phyloP scores from a whole-genome alignment of 129 eudicot genomes.

The Lonicera japonica region DNA sequence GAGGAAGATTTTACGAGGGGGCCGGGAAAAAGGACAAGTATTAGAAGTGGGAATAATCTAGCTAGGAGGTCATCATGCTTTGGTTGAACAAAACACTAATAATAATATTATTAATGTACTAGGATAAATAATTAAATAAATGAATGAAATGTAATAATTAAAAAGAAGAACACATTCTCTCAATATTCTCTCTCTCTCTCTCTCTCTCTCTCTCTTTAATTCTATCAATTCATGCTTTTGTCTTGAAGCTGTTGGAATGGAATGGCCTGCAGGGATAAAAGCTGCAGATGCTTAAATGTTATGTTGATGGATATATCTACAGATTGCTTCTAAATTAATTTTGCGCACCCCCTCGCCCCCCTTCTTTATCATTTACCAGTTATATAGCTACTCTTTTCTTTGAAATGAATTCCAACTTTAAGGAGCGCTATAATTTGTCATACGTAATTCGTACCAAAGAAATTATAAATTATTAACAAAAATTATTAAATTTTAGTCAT shows the following conservation, averaged over 20 bases:
- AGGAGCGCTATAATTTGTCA: too few species aligned
- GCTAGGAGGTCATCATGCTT: constrained; percentile 29
- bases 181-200: constrained; percentile 10
- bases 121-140: constrained; percentile 1
- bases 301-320: neutral
- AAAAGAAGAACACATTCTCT: constrained; percentile 26
- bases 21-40: constrained; percentile 30
- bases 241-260: constrained; percentile 52
- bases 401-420: too few species aligned
- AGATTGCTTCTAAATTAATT: neutral
- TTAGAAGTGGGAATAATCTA: constrained; percentile 35
- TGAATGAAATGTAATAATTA: neutral
- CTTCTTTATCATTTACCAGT: too few species aligned
- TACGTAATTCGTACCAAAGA: too few species aligned
- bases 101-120: constrained; percentile 9
- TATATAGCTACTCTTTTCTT: too few species aligned
- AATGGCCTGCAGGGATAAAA: constrained; percentile 72
- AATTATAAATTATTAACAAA: too few species aligned
- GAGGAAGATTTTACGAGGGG: constrained; percentile 11
- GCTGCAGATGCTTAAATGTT: constrained; percentile 40
- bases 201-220: constrained; percentile 8
- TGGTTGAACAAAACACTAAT: constrained; percentile 19
- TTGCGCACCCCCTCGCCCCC: neutral
- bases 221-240: constrained; percentile 23
- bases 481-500: too few species aligned